Evolutionary conservation across 2,329 filamentous ascomycete species (phyloP), one percentile per base, ranked within the genome.

Genomic region (Penicillium corylophilum): DNA sequence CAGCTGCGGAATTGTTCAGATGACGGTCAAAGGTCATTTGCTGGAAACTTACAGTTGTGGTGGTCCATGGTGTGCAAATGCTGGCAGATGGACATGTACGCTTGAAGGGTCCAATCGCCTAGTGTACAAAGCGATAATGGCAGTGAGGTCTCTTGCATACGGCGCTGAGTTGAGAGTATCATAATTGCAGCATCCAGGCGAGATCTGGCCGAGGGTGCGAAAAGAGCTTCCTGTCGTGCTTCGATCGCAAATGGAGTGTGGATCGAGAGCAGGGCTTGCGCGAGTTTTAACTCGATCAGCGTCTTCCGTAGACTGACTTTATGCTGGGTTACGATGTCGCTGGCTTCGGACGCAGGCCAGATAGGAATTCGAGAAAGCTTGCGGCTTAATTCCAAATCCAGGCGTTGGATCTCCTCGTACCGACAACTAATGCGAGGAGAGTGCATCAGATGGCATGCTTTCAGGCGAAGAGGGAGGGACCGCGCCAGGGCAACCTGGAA

Each of bases 241-340:
- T 71, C 70, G 22, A 73, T 66, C 13, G 68, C 69, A 47, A 71
- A 73, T 6, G 69, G 70, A 0, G 71, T 72, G 53, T 74, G 71
- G 5, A 74, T 59, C 0, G 71, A 72, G n/a, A 74, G 54, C 20
- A 74, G 62, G 8, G 60, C 65, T 5, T 72, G 71, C 5, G 65
- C 64, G 13, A 74, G 51, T 47, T 68, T 71, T 4, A 63, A 64
- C 38, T 72, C 69, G 12, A 74, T 55, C 10, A 70, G 57, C 1
- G 68, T 59, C 46, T 65, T 69, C 57, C 69, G 66, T 18, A 74
- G 48, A 3, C 54, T 56, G 2, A 67, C 47, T 46, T 68, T 70
- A 22, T 66, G 62, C 22, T 66, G 63, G 0, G 52, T 54, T 9
- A 60, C 53, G 0, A 56, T 38, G 23, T 67, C 63, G 13, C 52